These are phyloP conservation scores for Dunaliella primolecta DNA, from an alignment of 139 green algal species.

Conservation along the genomic window DNA sequence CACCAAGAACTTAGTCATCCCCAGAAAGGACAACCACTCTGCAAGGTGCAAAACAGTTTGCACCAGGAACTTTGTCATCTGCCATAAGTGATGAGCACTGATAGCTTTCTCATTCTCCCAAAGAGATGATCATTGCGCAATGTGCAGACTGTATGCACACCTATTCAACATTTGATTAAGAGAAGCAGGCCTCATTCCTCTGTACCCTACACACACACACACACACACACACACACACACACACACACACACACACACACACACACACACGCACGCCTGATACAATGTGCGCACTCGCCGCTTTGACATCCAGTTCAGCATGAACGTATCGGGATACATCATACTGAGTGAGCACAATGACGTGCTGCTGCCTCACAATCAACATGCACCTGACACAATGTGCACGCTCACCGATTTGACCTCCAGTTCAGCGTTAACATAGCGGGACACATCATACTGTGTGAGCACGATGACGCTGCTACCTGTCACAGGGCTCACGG, in stretches of 20 bases:
- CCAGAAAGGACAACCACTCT: no score
- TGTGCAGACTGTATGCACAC: no score
- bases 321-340: not conserved
- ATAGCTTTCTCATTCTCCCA: no score
- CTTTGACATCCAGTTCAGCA: not conserved
- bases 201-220: not conserved
- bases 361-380: no score
- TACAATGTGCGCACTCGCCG: not conserved
- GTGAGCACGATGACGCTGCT: not conserved
- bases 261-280: not conserved
- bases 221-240: constrained; percentile 5
- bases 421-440: not conserved
- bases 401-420: not conserved
- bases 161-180: no score
- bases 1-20: no score
- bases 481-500: not conserved
- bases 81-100: no score
- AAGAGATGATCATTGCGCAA: no score
- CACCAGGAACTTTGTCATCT: no score
- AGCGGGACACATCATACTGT: not conserved
- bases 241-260: not conserved
- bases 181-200: no score
- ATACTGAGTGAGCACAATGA: not conserved
- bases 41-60: no score
- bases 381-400: not conserved